Evolutionary conservation across 1,284 basidiomycete species (phyloP), one percentile per base, ranked within the genome.

Genomic region (Exsudoporus floridanus): DNA sequence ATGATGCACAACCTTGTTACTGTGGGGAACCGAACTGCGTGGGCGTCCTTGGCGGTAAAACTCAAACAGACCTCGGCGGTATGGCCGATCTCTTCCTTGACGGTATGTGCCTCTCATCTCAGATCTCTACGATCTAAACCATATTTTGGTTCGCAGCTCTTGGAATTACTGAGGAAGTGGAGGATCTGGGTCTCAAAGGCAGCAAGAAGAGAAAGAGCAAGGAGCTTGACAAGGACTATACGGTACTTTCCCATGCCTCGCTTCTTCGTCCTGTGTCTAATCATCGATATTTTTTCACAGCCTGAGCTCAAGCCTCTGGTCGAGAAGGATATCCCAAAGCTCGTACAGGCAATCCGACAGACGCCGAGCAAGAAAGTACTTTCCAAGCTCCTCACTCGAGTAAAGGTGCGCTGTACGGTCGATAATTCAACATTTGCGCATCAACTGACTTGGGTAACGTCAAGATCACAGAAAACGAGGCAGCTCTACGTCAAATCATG

Each of bases 21-120:
- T 99, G 97, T 64, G 95, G 95, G 14, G 97, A 99, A 70, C 79
- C 90, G 1, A 96, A 97, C 64, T 99, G 97, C 65, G 88, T 98
- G 7, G 97, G 97, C 4, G 92, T 86, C 61, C 92, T 99, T 57
- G 97, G 97, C 58, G 97, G 97, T 27, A 99, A 98, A 76, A 99
- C 95, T 0, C 97, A 99, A 74, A 99, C 97, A 1, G 97, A 99
- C 69, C 81, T 98, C 19, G 85, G 79, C 9, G 89, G 88, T 16
- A 96, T 99, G 86, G 94, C 97, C 69, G 93, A 98, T 63, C 78
- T 98, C 10, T 94, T 92, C 74, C 83, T 99, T 37, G 94, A 98
- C 64, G 94, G 92, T 93, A 63, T 58, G 81, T 55, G 2, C 27
- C 12, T 35, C 60, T 43, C 31, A 16, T 45, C 8, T 49, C 25